phyloP scores from a whole-genome alignment of 164 flowering plant genomes.

The Vitis labrusca region DNA sequence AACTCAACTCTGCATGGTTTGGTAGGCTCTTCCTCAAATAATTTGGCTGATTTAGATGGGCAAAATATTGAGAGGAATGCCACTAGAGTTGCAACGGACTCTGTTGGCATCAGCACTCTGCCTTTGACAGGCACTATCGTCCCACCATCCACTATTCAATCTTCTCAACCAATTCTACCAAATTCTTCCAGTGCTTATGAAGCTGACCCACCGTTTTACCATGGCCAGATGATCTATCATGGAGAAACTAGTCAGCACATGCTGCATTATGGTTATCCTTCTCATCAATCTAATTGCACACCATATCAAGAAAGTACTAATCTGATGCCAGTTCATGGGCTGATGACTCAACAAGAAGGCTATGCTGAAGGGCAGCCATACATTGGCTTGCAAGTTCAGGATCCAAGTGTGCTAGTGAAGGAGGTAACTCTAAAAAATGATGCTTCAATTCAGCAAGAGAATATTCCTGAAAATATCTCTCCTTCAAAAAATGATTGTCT shows the following conservation, averaged over 20 bases:
- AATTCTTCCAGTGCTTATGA: slow-evolving; percentile 21
- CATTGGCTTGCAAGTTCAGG: slow-evolving; percentile 11
- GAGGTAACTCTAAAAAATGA: slow-evolving; percentile 20
- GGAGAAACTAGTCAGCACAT: slow-evolving; percentile 17
- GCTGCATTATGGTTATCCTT: slow-evolving; percentile 14
- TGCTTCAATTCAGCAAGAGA: slow-evolving; percentile 19
- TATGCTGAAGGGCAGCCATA: slow-evolving; percentile 15
- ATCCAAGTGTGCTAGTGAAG: slow-evolving; percentile 8
- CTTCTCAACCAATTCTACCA: slow-evolving; percentile 17
- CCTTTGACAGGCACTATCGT: slow-evolving; percentile 8
- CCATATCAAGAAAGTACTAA: slow-evolving; percentile 6
- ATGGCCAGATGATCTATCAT: slow-evolving; percentile 20
- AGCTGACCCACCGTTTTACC: slow-evolving; percentile 15
- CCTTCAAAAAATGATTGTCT: slow-evolving; percentile 7
- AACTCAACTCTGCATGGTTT: slow-evolving; percentile 24
- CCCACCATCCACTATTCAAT: slow-evolving; percentile 19
- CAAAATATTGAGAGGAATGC: slow-evolving; percentile 18
- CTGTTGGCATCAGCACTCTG: slow-evolving; percentile 15
- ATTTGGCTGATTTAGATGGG: slow-evolving; percentile 20
- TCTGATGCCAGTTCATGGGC: slow-evolving; percentile 11
- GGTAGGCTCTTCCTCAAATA: slow-evolving; percentile 24
- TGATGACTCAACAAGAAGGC: slow-evolving; percentile 18
- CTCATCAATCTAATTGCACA: slow-evolving; percentile 11
- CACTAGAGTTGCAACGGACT: slow-evolving; percentile 14
- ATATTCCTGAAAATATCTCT: slow-evolving; percentile 12